phyloP scores from a whole-genome alignment of 805 yeast species.

The Lachancea dasiensis region DNA sequence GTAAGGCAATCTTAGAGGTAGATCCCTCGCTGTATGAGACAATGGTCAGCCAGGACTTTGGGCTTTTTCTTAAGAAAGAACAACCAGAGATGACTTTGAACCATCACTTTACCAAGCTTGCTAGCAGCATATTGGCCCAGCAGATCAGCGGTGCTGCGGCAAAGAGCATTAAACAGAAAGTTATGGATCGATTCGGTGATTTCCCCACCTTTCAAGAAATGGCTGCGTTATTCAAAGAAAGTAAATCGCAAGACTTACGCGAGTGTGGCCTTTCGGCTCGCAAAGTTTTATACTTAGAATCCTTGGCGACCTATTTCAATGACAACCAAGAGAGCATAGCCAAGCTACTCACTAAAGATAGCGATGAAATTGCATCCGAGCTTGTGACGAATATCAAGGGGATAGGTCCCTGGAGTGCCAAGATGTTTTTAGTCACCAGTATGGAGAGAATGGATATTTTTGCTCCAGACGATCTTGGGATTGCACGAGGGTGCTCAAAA shows the following conservation, averaged over 20 bases:
- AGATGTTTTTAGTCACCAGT: conserved; percentile 76
- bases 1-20: conserved; percentile 28
- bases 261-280: conserved; percentile 62
- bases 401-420: conserved; percentile 81
- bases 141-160: conserved; percentile 84
- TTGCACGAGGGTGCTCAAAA: conserved; percentile 70
- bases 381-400: conserved; percentile 54
- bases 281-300: conserved; percentile 58
- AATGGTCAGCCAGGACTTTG: conserved; percentile 25
- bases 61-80: conserved; percentile 20
- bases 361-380: conserved; percentile 42
- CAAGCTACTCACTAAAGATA: conserved; percentile 34
- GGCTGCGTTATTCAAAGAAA: conserved; percentile 24
- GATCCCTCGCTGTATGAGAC: conserved; percentile 36
- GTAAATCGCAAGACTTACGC: conserved; percentile 42
- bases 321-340: conserved; percentile 34
- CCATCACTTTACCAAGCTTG: conserved; percentile 38
- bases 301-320: conserved; percentile 47
- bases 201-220: conserved; percentile 52
- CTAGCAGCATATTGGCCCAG: conserved; percentile 55
- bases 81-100: conserved; percentile 16
- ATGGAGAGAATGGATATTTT: conserved; percentile 63
- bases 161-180: conserved; percentile 46
- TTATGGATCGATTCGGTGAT: conserved; percentile 35
- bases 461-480: conserved; percentile 75